Evolutionary conservation across 257 asterid genomes (phyloP), one percentile per base, ranked within the genome.

Genomic region (Nicotiana knightiana): DNA sequence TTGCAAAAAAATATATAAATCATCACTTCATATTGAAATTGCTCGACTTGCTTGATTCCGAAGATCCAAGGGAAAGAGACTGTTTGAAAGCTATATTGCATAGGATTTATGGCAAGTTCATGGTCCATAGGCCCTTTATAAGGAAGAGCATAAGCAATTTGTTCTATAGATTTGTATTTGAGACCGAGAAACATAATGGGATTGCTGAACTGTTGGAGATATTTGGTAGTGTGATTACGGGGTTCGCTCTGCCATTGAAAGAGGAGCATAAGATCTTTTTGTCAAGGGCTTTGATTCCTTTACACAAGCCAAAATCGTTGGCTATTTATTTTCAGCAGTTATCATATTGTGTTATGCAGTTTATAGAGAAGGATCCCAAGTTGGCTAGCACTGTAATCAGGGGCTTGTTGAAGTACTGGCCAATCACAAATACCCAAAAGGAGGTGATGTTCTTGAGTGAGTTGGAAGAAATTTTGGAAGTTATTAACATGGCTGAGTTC

Each of bases 381-480:
- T 84, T 95, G 88, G 97, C 95, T 35, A 83, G 91, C 66, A 77
- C 85, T 21, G 90, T 92, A 81, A 90, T 95, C 35, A 86, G 75
- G 80, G 99, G 99, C 43, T 87, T 93, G 84, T 90, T 95, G 84
- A 92, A 88, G 82, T 91, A 89, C 84, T 95, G 99, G 99, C 97
- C 99, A 5, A 86, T 92, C 64, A 95, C 97, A 1, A 93, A 81
- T 84, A 93, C 95, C 88, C 96, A 90, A 80, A 95, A 95, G 86
- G 99, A 95, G 92, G 90, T 95, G 78, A 92, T 95, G 95, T 93
- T 93, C 84, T 82, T 93, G 88, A 86, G 95, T n/a, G 99, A 95
- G 88, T 7, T 93, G 75, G 98, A 95, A 89, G 97, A 95, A 88
- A 90, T 93, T 86, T 87, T 95, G 70, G 99, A 93, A 84, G 86